Conservation (phyloP, 768 basidiomycete species). For the Mycena galericulata region DNA sequence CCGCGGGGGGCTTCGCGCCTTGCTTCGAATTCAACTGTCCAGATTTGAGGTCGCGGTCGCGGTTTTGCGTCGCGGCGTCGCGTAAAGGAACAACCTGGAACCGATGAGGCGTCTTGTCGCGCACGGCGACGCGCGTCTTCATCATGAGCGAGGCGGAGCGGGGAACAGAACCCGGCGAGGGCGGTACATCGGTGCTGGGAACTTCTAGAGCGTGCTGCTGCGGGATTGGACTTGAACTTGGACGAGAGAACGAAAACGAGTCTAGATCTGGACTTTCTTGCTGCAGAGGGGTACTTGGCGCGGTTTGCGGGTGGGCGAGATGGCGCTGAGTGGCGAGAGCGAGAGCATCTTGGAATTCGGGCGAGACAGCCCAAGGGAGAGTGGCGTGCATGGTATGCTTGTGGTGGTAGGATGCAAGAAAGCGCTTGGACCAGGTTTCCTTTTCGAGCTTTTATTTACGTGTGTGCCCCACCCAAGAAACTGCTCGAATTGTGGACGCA, state of each 20-base stretch:
- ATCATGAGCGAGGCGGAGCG: constrained; percentile 47
- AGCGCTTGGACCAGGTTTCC: not conserved
- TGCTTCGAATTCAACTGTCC: too few species aligned
- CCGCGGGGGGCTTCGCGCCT: constrained; percentile 20
- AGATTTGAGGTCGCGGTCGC: constrained; percentile 28
- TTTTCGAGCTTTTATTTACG: not conserved
- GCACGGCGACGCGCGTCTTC: constrained; percentile 59
- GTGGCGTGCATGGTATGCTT: constrained; percentile 24
- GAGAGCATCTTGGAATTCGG: constrained; percentile 35
- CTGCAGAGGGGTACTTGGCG: constrained; percentile 14
- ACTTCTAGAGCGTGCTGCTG: not conserved
- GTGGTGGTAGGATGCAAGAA: constrained; percentile 21
- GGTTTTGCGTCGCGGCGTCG: constrained; percentile 44
- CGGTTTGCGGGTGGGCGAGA: constrained; percentile 15
- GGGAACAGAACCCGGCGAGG: constrained; percentile 11
- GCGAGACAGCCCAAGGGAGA: constrained; percentile 30
- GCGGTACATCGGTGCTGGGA: too few species aligned
- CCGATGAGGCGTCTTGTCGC: constrained; percentile 56
- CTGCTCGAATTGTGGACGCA: not conserved
- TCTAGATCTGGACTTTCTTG: too few species aligned
- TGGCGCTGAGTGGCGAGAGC: constrained; percentile 32
- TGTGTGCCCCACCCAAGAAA: not conserved
- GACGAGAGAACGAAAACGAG: too few species aligned
- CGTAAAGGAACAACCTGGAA: constrained; percentile 58
- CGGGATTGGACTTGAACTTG: not conserved